Conservation (phyloP, 2,329 filamentous ascomycete genomes). For the Pseudogymnoascus sp. region DNA sequence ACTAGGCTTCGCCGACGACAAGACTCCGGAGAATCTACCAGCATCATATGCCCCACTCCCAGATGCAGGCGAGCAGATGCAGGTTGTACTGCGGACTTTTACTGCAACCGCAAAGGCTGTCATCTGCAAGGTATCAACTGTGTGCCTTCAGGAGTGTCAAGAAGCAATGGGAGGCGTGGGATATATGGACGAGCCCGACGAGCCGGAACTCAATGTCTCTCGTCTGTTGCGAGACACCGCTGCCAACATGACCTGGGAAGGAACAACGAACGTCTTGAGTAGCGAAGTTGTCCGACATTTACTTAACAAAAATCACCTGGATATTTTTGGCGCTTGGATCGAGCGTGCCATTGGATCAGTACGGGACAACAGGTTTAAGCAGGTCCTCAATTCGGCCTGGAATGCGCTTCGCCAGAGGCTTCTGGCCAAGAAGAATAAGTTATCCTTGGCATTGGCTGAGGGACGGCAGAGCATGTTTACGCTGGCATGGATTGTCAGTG, state of each 20-base stretch:
- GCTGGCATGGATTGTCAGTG: conserved; percentile 32
- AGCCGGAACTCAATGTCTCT: conserved; percentile 14
- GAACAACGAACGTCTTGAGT: conserved; percentile 13
- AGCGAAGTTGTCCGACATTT: conserved; percentile 14
- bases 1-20: conserved; percentile 30
- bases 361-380: conserved; percentile 13
- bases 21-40: conserved; percentile 27
- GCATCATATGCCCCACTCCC: conserved; percentile 29
- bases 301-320: conserved; percentile 15
- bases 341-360: conserved; percentile 12
- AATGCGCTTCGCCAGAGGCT: background rate
- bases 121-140: conserved; percentile 29
- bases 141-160: conserved; percentile 33
- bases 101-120: conserved; percentile 30
- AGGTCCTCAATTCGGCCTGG: conserved; percentile 4
- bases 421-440: conserved; percentile 9
- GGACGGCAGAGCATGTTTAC: conserved; percentile 30
- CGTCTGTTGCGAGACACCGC: conserved; percentile 12
- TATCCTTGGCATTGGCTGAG: conserved; percentile 22
- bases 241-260: conserved; percentile 14
- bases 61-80: conserved; percentile 29
- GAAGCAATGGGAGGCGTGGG: conserved; percentile 34
- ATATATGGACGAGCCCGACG: conserved; percentile 32
- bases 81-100: conserved; percentile 12
- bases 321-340: conserved; percentile 13